Percentiles rank a stretch among this genome's conserved stretches.
Conservation (phyloP, 1,139 yeast genomes). For the Debaryomycetaceae sp. region DNA sequence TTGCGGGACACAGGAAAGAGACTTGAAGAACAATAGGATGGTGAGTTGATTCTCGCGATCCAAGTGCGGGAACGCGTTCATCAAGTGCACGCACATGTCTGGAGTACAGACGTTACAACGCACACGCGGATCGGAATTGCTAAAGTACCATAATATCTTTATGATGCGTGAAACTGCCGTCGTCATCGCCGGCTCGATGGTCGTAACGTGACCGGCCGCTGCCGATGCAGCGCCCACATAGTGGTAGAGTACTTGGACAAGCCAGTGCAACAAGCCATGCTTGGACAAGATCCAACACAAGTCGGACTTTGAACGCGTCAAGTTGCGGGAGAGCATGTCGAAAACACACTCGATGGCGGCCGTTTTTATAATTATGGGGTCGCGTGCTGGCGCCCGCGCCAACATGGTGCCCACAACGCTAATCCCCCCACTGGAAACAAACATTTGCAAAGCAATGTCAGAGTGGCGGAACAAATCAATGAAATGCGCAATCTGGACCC, state of each 20-base stretch:
- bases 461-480: conserved; percentile 28
- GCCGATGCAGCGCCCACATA: conserved; percentile 9
- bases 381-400: conserved; percentile 43
- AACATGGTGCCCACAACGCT: conserved; percentile 33
- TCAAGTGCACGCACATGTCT: conserved; percentile 35
- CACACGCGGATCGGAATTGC: conserved; percentile 35
- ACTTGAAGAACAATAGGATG: conserved; percentile 30
- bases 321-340: conserved; percentile 30
- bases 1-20: conserved; percentile 31
- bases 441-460: conserved; percentile 34
- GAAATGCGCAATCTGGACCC: conserved; percentile 35
- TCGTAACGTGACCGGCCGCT: conserved; percentile 15
- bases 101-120: conserved; percentile 28
- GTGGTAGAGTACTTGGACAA: conserved; percentile 32
- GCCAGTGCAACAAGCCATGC: conserved; percentile 40
- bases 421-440: conserved; percentile 49
- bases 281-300: conserved; percentile 43
- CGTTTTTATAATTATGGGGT: conserved; percentile 33
- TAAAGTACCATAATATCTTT: conserved; percentile 30
- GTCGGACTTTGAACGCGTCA: conserved; percentile 40
- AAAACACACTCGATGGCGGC: conserved; percentile 39
- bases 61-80: conserved; percentile 26
- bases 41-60: conserved; percentile 21
- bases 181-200: conserved; percentile 25
- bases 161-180: no score